Evolutionary conservation across 352 stramenopile species (phyloP).

Genomic region (Phytophthora syringae): DNA sequence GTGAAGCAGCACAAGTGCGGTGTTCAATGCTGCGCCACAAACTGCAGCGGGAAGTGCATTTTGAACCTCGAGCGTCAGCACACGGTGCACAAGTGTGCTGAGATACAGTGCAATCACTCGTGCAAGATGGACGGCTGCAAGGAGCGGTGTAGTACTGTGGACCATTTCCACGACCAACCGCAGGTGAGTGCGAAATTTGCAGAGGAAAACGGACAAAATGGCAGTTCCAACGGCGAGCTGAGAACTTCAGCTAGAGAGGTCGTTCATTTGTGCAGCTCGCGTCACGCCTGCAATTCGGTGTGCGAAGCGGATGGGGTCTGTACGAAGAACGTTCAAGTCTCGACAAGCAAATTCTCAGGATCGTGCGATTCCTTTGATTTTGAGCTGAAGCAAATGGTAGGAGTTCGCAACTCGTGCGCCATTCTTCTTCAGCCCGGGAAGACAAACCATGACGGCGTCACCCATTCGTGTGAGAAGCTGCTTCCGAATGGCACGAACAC

Average conservation of each 20-base stretch:
- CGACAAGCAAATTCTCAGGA: slow-evolving; percentile 40
- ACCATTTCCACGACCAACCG: slow-evolving; percentile 51
- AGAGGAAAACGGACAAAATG: slow-evolving; percentile 28
- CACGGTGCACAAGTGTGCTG: slow-evolving; percentile 43
- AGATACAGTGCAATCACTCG: slow-evolving; percentile 36
- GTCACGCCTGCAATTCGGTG: slow-evolving; percentile 32
- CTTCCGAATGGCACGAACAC: slow-evolving; percentile 18
- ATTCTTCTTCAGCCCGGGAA: slow-evolving; percentile 29
- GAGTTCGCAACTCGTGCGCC: slow-evolving; percentile 39
- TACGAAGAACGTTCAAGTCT: slow-evolving; percentile 38
- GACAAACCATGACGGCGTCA: slow-evolving; percentile 18
- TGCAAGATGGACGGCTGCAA: slow-evolving; percentile 46
- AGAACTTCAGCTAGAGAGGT: background rate
- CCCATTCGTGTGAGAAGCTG: slow-evolving; percentile 37
- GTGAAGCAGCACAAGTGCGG: slow-evolving; percentile 45
- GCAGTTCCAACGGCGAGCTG: background rate
- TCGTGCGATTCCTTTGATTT: slow-evolving; percentile 44
- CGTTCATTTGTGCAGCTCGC: slow-evolving; percentile 38
- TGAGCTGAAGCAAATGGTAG: slow-evolving; percentile 45
- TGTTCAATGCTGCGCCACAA: slow-evolving; percentile 32
- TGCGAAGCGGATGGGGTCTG: slow-evolving; percentile 50
- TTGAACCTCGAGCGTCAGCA: slow-evolving; percentile 36
- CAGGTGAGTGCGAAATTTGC: slow-evolving; percentile 24
- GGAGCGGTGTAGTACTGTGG: slow-evolving; percentile 33
- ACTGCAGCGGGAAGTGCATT: slow-evolving; percentile 43